Percentiles rank a stretch among this genome's conserved stretches.
phyloP scores from a whole-genome alignment of 768 basidiomycete species.

The Cystofilobasidium bisporidii region DNA sequence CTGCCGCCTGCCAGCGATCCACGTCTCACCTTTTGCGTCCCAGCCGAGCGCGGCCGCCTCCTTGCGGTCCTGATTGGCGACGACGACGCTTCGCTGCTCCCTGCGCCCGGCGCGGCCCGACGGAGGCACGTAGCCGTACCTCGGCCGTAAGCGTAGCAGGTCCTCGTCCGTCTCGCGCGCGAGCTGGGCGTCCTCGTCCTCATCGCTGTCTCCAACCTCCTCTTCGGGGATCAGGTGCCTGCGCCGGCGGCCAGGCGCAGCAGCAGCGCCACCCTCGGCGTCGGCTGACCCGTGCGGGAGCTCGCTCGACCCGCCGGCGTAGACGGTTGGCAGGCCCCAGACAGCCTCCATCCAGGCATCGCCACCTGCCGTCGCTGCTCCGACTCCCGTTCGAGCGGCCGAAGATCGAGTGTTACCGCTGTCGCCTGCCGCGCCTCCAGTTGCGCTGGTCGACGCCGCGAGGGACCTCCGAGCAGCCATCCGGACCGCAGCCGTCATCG shows the following conservation, averaged over 20 bases:
- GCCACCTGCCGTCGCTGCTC: neutral
- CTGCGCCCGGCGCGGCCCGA: neutral
- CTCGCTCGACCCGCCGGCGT: neutral
- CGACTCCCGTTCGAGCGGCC: too few species aligned
- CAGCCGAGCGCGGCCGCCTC: neutral
- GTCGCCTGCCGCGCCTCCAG: neutral
- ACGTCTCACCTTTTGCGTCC: neutral
- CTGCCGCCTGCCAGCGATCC: neutral
- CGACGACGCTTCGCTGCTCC: neutral
- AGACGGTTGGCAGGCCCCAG: neutral
- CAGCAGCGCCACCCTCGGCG: too few species aligned
- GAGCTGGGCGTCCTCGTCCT: too few species aligned
- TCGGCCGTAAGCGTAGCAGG: too few species aligned
- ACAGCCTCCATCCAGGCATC: neutral
- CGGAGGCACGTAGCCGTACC: too few species aligned
- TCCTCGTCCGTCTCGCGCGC: too few species aligned
- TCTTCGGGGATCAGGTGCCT: too few species aligned
- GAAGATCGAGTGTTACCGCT: neutral
- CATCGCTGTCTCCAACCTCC: too few species aligned
- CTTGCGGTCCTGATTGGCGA: neutral
- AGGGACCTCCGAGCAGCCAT: too few species aligned
- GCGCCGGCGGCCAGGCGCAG: too few species aligned
- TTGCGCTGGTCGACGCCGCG: too few species aligned
- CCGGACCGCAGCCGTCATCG: too few species aligned
- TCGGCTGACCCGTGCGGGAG: neutral